A percentile compares a stretch with the other conserved stretches of the same genome.
phyloP scores from a whole-genome alignment of 192 early-diverging fungal genomes.

The Podila verticillata region DNA sequence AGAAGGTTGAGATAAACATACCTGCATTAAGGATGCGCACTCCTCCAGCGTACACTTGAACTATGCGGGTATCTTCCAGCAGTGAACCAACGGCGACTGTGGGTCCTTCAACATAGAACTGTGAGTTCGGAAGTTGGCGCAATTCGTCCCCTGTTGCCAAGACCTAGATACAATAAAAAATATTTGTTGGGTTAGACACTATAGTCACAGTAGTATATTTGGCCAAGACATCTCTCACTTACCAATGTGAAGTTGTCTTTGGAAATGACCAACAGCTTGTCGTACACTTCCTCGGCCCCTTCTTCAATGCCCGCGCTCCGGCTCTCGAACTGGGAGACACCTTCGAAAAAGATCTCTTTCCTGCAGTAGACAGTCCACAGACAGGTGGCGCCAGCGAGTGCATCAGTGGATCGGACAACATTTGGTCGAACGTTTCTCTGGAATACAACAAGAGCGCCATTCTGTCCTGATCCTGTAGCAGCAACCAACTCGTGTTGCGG shows the following conservation, averaged over 20 bases:
- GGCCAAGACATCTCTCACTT: slow-evolving; percentile 9
- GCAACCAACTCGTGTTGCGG: slow-evolving; percentile 61
- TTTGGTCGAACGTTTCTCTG: slow-evolving; percentile 62
- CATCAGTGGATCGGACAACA: slow-evolving; percentile 53
- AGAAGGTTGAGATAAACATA: slow-evolving; percentile 21
- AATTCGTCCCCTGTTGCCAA: slow-evolving; percentile 86
- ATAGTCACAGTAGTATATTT: neutral
- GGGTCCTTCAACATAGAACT: slow-evolving; percentile 78
- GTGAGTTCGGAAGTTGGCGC: slow-evolving; percentile 75
- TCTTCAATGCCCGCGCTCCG: slow-evolving; percentile 16
- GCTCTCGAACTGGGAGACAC: slow-evolving; percentile 45
- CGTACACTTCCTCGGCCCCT: slow-evolving; percentile 52
- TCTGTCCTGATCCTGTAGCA: slow-evolving; percentile 62
- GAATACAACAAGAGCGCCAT: slow-evolving; percentile 61
- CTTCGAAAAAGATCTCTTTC: slow-evolving; percentile 57
- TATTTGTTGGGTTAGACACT: neutral
- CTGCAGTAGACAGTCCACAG: slow-evolving; percentile 78
- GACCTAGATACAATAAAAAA: slow-evolving; percentile 59
- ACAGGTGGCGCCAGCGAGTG: slow-evolving; percentile 61
- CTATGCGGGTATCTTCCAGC: slow-evolving; percentile 73
- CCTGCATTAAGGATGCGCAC: slow-evolving; percentile 76
- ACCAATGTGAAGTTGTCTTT: slow-evolving; percentile 72
- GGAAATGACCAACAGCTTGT: slow-evolving; percentile 72
- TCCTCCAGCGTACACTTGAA: slow-evolving; percentile 86
- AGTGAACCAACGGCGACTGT: slow-evolving; percentile 83